Evolutionary conservation across 2,329 filamentous ascomycete genomes (phyloP).

Genomic region (Cryphonectria japonica): DNA sequence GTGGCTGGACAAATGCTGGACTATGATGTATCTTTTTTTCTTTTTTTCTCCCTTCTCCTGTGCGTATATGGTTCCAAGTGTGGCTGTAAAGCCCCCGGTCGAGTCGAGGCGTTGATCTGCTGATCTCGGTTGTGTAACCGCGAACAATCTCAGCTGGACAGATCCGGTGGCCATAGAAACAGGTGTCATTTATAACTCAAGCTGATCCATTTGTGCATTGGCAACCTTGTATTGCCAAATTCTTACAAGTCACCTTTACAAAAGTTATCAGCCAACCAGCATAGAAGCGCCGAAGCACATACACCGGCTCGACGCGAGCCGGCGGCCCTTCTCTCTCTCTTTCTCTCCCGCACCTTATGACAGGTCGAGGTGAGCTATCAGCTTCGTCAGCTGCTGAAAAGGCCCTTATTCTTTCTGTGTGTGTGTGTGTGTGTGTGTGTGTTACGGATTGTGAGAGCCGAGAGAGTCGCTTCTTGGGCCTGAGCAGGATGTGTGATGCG

Average conservation of each 20-base stretch:
- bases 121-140: slow-evolving; percentile 9
- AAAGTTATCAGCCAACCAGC: neutral
- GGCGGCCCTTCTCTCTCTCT: neutral
- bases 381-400: slow-evolving; percentile 8
- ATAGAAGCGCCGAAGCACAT: neutral
- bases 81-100: neutral
- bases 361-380: slow-evolving; percentile 8
- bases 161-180: neutral
- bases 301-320: slow-evolving; percentile 3
- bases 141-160: neutral
- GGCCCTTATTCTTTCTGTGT: neutral
- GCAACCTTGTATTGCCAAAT: slow-evolving; percentile 4
- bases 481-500: neutral
- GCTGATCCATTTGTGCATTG: neutral
- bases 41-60: neutral
- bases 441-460: neutral
- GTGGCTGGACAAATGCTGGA: neutral
- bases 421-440: neutral
- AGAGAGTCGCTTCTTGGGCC: neutral
- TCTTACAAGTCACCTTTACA: neutral
- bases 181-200: neutral
- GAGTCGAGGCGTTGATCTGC: neutral
- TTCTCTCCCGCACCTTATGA: neutral
- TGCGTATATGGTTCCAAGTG: neutral
- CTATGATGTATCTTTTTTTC: neutral